Base-by-base conservation (phyloP, 2,329 filamentous ascomycete genomes). In the Fonsecaea multimorphosa region DNA sequence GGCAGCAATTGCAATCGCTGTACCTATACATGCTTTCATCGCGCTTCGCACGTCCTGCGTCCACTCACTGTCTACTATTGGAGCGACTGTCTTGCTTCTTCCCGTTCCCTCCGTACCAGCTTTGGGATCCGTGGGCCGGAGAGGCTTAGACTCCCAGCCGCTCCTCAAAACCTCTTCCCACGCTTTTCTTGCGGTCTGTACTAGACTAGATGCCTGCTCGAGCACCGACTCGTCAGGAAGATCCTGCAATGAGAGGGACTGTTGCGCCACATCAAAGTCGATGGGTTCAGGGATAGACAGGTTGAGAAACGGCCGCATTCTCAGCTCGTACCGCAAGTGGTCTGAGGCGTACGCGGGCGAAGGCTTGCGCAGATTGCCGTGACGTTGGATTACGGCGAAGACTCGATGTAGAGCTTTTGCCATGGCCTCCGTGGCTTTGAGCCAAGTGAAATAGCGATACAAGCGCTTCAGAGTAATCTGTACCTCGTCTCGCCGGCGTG, bases 221-320 rank as follows among this genome's bases (percentile, higher is more conserved):
- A 82, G 65, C 12, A 82, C 72, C 56, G 76, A 60, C 29, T 67
- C 68, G 38, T 83, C 79, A 1, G 77, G 76, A 57, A 84, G 80
- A 9, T 78, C 78, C 31, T 81, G 78, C 1, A 82, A 76, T 71
- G 72, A 74, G 2, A 76, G 75, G 60, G 79, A 78, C 6, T 74
- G 74, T 19, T 80, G 76, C 67, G 91, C 92, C 14, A 88, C 85
- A 6, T 87, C 85, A 68, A 86, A 90, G 0, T 85, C 79, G 0
- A 91, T 87, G 12, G 91, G 81, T 65, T 87, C 85, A 0, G 92
- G 91, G 1, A 91, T 82, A 9, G 85, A 84, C 63, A 96, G 85
- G 7, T 81, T 76, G 0, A 89, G 81, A 73, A 96, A 97, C 0
- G 92, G 91, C 73, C 90, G 91, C 91, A 96, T 95, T 65, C 93